Evolutionary conservation across 2,329 filamentous ascomycete genomes (phyloP).

Genomic region (Apiospora kogelbergensis): DNA sequence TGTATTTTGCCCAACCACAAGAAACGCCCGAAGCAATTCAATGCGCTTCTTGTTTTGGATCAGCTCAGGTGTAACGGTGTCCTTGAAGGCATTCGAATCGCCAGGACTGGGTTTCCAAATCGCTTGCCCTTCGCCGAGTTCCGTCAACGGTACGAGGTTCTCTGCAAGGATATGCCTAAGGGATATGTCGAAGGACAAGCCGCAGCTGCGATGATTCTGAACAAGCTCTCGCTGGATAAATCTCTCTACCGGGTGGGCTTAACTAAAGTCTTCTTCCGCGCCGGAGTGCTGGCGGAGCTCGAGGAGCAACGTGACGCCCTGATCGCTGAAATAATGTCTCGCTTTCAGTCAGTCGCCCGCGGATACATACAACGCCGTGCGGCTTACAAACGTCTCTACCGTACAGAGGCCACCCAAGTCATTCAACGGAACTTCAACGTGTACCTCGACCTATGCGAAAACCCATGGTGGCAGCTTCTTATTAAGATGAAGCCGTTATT

Average conservation of each 20-base stretch:
- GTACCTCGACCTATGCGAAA: constrained; percentile 85
- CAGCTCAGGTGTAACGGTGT: constrained; percentile 99
- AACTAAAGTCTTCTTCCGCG: constrained; percentile 97
- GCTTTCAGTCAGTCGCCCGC: constrained; percentile 88
- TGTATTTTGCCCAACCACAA: constrained; percentile 99
- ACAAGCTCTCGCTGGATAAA: constrained; percentile 82
- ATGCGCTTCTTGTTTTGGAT: constrained; percentile 88
- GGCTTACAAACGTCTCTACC: constrained; percentile 90
- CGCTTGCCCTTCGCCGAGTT: constrained; percentile 91
- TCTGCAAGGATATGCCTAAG: constrained; percentile 85
- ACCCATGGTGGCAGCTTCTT: constrained; percentile 97
- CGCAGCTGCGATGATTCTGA: constrained; percentile 81
- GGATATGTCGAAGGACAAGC: constrained; percentile 89
- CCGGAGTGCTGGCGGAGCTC: constrained; percentile 91
- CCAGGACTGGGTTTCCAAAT: constrained; percentile 95
- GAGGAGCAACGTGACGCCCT: constrained; percentile 93
- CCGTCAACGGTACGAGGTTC: constrained; percentile 90
- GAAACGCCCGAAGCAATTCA: constrained; percentile 91
- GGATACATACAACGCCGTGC: constrained; percentile 87
- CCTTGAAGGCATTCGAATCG: constrained; percentile 96
- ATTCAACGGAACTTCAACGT: constrained; percentile 93
- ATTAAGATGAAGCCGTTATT: constrained; percentile 93
- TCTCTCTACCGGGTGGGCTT: constrained; percentile 89
- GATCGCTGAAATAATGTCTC: constrained; percentile 90
- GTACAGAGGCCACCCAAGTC: constrained; percentile 90